These are phyloP conservation scores for Elsinoe perseae DNA, from an alignment of 2,329 filamentous ascomycete species.

Conservation along the genomic window DNA sequence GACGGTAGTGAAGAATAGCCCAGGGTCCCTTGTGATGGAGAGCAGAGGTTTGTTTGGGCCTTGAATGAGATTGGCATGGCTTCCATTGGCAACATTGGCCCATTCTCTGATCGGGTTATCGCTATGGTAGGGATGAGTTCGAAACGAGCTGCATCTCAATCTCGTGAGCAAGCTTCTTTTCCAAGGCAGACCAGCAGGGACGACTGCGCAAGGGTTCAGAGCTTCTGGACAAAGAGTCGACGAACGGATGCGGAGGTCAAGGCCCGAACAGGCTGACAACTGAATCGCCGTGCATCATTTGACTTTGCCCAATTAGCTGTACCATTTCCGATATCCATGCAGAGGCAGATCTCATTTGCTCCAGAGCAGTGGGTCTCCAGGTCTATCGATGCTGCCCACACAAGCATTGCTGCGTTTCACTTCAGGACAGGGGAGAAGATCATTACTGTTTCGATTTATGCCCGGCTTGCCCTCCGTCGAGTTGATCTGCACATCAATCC, in stretches of 20 bases:
- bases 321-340: not conserved
- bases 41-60: not conserved
- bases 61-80: constrained; percentile 2
- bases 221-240: not conserved
- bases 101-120: not conserved
- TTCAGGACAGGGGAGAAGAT: not conserved
- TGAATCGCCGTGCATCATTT: constrained; percentile 2
- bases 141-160: not conserved
- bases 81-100: constrained; percentile 3
- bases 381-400: not conserved
- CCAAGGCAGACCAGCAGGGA: not conserved
- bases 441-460: not conserved
- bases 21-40: not conserved
- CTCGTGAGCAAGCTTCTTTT: not conserved
- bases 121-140: not conserved
- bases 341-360: not conserved
- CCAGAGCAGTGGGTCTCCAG: not conserved
- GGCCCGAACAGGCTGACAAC: constrained; percentile 5
- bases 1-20: not conserved
- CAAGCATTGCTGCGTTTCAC: constrained; percentile 3
- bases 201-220: not conserved
- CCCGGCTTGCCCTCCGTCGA: not conserved
- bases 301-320: not conserved
- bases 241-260: not conserved
- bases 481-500: not conserved